phyloP scores from a whole-genome alignment of 2,329 filamentous ascomycete genomes.

The Ophioceras dolichostomum region DNA sequence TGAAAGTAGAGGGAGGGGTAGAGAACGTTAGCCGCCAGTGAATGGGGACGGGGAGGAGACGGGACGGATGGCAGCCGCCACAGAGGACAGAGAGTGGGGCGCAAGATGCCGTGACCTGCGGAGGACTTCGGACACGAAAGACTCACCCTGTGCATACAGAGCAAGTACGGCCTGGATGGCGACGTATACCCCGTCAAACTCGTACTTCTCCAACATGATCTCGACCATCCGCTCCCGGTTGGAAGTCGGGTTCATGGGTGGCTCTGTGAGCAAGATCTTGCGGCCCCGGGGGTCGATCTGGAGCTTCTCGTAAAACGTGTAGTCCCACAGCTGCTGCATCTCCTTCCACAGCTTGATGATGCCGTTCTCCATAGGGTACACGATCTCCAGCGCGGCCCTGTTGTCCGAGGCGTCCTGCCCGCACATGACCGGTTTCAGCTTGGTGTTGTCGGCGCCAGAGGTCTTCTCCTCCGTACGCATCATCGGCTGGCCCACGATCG shows the following conservation, averaged over 20 bases:
- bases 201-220: slow-evolving; percentile 97
- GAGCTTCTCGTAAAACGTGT: slow-evolving; percentile 97
- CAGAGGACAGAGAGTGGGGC: too few species aligned
- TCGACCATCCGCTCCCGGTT: slow-evolving; percentile 98
- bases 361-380: slow-evolving; percentile 99
- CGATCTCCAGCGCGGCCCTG: slow-evolving; percentile 95
- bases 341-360: slow-evolving; percentile 99
- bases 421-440: slow-evolving; percentile 98
- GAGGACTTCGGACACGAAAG: too few species aligned
- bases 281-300: slow-evolving; percentile 78
- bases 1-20: neutral
- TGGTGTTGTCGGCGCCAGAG: slow-evolving; percentile 55
- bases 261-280: slow-evolving; percentile 86
- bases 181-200: slow-evolving; percentile 93
- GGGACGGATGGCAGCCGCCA: too few species aligned
- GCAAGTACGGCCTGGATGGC: slow-evolving; percentile 95
- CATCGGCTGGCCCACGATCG: slow-evolving; percentile 95
- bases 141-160: slow-evolving; percentile 93
- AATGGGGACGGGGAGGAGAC: neutral
- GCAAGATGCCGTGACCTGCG: too few species aligned
- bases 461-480: slow-evolving; percentile 87
- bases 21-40: too few species aligned
- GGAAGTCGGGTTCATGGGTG: slow-evolving; percentile 93
- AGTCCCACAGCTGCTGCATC: slow-evolving; percentile 99
- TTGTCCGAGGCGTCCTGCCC: slow-evolving; percentile 95